These are phyloP conservation scores for Globisporangium perplexum DNA, from an alignment of 352 stramenopile species.

Conservation along the genomic window DNA sequence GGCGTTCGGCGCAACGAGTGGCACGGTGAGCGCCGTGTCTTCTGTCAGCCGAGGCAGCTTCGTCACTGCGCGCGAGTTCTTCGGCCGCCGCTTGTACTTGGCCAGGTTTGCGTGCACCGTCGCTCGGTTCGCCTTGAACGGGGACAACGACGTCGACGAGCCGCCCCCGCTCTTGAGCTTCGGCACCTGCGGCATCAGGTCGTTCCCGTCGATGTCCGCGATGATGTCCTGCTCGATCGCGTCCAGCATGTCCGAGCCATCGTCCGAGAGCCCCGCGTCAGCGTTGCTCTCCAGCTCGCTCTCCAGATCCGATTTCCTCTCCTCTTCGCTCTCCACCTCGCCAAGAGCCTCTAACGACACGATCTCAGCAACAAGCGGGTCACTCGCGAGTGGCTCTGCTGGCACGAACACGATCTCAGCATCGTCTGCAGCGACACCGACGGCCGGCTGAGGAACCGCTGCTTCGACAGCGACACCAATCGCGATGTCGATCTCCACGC, in stretches of 20 bases:
- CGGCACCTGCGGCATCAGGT: conserved; percentile 41
- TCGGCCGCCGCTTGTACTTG: conserved; percentile 76
- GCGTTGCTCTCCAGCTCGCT: conserved; percentile 7
- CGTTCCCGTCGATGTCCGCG: conserved; percentile 42
- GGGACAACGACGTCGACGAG: conserved; percentile 4
- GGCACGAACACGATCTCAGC: background rate
- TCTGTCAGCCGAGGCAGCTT: conserved; percentile 68
- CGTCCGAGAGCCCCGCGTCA: conserved; percentile 6
- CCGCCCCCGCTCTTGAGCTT: conserved; percentile 23
- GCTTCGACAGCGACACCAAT: conserved; percentile 24
- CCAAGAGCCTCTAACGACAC: background rate
- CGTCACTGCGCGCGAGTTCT: conserved; percentile 47
- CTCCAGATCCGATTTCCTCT: conserved; percentile 1
- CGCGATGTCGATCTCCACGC: conserved; percentile 33
- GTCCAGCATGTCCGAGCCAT: conserved; percentile 18
- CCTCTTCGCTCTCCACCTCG: background rate
- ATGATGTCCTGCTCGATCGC: conserved; percentile 44
- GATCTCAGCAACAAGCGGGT: background rate
- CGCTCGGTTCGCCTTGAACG: conserved; percentile 29
- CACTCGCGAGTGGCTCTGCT: background rate
- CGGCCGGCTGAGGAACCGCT: conserved; percentile 11
- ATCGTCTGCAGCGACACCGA: background rate
- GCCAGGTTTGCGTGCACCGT: conserved; percentile 54
- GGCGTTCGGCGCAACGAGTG: conserved; percentile 65
- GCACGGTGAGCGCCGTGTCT: conserved; percentile 60